Evolutionary conservation across 768 basidiomycete genomes (phyloP).

Genomic region (Termitomyces sp.): DNA sequence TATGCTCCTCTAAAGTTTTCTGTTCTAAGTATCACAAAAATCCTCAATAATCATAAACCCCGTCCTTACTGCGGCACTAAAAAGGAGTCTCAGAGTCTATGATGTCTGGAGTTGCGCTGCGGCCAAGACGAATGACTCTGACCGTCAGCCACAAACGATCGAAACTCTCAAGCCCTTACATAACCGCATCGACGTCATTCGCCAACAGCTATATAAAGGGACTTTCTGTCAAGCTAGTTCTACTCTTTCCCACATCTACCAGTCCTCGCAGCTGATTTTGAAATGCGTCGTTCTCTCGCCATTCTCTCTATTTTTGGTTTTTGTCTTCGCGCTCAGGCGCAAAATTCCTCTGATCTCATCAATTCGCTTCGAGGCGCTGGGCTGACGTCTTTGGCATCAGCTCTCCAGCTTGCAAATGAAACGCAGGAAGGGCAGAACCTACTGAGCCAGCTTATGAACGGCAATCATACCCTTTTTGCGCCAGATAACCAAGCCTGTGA

Average conservation of each 20-base stretch:
- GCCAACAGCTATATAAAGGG: conserved; percentile 12
- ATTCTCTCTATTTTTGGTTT: conserved; percentile 3
- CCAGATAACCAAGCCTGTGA: conserved; percentile 22
- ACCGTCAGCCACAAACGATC: conserved; percentile 1
- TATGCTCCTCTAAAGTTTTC: too few species aligned
- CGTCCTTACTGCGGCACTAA: neutral
- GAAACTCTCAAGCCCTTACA: neutral
- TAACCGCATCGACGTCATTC: conserved; percentile 12
- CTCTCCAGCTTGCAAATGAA: conserved; percentile 4
- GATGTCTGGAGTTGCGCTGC: neutral
- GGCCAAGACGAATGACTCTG: neutral
- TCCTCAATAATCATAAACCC: too few species aligned
- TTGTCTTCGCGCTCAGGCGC: conserved; percentile 11
- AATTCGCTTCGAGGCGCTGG: conserved; percentile 11
- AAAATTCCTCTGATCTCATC: conserved; percentile 12
- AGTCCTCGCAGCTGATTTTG: neutral
- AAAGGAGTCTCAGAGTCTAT: neutral
- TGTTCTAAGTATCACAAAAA: too few species aligned
- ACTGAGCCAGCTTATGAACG: conserved; percentile 9
- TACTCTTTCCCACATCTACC: neutral
- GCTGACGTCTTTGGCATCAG: conserved; percentile 12
- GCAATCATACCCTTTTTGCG: conserved; percentile 20
- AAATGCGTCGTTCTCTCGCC: conserved; percentile 7
- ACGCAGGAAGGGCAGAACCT: conserved; percentile 13
- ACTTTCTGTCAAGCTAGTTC: neutral